Evolutionary conservation across 257 asterid genomes (phyloP), one percentile per base, ranked within the genome.

Genomic region (Penstemon newberryi): DNA sequence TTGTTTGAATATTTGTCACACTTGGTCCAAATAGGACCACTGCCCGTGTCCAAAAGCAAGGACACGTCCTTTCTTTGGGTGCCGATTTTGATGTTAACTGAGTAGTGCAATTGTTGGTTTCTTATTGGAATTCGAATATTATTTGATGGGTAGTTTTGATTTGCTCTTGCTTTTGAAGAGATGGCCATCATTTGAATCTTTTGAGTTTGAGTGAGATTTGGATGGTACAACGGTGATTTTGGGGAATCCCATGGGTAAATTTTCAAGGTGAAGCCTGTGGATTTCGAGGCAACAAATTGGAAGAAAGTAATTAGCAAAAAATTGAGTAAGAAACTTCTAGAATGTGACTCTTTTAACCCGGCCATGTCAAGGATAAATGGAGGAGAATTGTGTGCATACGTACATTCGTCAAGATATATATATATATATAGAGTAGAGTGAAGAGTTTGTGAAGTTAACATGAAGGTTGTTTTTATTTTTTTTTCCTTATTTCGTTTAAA

Each of bases 231-330:
- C 10, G 79, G 68, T 52, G 79, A 75, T 3, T 57, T 40, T 6
- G 75, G 79, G 42, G 79, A 75, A 67, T 75, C 75, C 79, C 79
- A 75, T 56, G 75, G 75, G 63, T 56, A 46, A 25, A 69, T 73
- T 10, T 69, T 55, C 8, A 75, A 62, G 66, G 38, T 42, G 36
- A 74, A 56, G 12, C 74, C 71, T 54, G 64, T 18, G 61, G 70
- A 36, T 50, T 38, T 6, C 19, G 40, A 41, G 45, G 37, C 9
- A 6, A 11, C 56, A 51, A 6, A 37, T 5, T 45, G 7, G 36
- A 58, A 39, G 9, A 56, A 4, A 19, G 61, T 52, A 25, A 56
- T 36, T 33, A 67, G 9, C 4, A 61, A 12, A 25, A 61, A 19
- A 36, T 40, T 40, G 56, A 59, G 46, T 52, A 59, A 47, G 6